Base-by-base conservation (phyloP, 768 basidiomycete species). In the Pleurotus tuoliensis region DNA sequence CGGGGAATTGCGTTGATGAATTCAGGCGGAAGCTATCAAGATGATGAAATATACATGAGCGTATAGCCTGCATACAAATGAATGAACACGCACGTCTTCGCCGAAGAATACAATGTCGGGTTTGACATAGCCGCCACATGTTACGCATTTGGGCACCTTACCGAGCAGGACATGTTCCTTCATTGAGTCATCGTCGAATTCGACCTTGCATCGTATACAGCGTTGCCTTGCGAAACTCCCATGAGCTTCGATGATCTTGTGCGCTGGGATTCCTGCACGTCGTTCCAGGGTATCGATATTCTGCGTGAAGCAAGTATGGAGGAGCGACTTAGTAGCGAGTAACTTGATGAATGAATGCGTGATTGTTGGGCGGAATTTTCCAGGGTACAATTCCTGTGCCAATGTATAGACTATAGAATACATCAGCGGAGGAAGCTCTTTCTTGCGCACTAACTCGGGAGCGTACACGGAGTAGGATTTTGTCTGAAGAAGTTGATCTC, bases 41-140 rank as follows among this genome's bases (percentile, higher is more conserved):
- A 22, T 54, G 11, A 44, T 41, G 13, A n/a, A 0, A 22, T 45
- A 1, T 18, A 44, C 53, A 11, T 34, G 9, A 34, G 9, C 11
- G 30, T 34, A 34, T 11, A 2, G 30, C 30, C 8, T 9, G 11
- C 30, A 11, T 11, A 34, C 7, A 15, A 56, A 53, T 13, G 16
- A 7, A 57, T 38, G 45, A n/a, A 24, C 13, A 72, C 84, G 30
- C 65, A 89, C 86, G 38, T 78, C 66, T 71, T 93, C 90, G 20
- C 94, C 93, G 64, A 96, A 95, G 72, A 96, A 95, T 11, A 96
- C 91, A 43, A 96, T 96, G 64, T 96, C 90, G n/a, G 93, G 93
- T 69, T 95, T 94, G 13, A 94, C 86, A 39, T 92, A 75, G 0
- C 92, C 92, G 1, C 72, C 74, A 60, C 93, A 94, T 3, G 56